phyloP scores from a whole-genome alignment of 345 rosid species.

The Geranium rotundifolium region DNA sequence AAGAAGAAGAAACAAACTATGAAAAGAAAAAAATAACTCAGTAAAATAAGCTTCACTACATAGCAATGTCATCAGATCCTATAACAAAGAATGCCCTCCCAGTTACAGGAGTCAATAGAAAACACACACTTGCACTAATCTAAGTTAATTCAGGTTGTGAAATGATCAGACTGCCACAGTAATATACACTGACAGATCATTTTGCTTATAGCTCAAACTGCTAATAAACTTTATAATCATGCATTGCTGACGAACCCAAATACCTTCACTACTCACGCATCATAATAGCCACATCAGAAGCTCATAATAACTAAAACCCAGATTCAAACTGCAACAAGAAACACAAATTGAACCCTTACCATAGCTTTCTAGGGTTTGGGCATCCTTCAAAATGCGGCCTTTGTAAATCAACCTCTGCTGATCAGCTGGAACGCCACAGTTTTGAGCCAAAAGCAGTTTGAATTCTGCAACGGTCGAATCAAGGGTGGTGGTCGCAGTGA shows the following conservation, averaged over 20 bases:
- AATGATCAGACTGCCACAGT: not conserved
- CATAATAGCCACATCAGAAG: too few relatives aligned
- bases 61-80: not conserved
- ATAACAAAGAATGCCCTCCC: not conserved
- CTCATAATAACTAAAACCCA: too few relatives aligned
- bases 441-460: conserved; percentile 49
- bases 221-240: not conserved
- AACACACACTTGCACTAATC: not conserved
- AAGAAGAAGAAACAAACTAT: too few relatives aligned
- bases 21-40: too few relatives aligned
- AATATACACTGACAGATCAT: not conserved
- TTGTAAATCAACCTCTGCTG: conserved; percentile 79
- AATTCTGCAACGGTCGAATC: conserved; percentile 50
- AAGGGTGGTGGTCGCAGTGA: conserved; percentile 32
- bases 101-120: too few relatives aligned
- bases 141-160: not conserved
- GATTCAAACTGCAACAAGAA: not conserved
- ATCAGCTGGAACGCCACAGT: conserved; percentile 58
- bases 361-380: conserved; percentile 59
- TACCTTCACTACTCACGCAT: too few relatives aligned
- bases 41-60: too few relatives aligned
- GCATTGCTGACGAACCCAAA: not conserved
- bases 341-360: conserved; percentile 21
- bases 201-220: not conserved
- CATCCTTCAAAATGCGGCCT: conserved; percentile 80